Evolutionary conservation across 352 stramenopile species (phyloP), one percentile per base, ranked within the genome.

Genomic region (Pythium sp.): DNA sequence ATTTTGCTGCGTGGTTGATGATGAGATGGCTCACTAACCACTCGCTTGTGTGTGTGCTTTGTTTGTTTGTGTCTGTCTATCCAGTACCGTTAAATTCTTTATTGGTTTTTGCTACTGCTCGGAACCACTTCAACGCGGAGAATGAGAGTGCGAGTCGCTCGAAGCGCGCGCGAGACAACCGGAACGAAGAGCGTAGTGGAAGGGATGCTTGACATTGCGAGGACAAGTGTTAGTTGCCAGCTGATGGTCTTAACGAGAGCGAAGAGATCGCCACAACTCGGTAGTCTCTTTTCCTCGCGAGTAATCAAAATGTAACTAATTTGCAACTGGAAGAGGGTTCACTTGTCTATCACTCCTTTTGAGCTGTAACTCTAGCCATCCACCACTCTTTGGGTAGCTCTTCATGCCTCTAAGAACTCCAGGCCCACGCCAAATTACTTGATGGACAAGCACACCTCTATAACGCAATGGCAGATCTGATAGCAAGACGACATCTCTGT

Each of bases 41-140:
- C 26, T 14, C n/a, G 34, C 20, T 22, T 64, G 38, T 30, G 14
- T 65, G 32, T 24, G 24, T 41, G 55, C 46, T 62, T 5, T 70
- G 43, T 70, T 9, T n/a, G 9, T n/a, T 47, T 78, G 62, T 67
- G 46, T 69, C 1, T 67, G 46, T 69, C 1, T 18, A 71, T 36
- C 8, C 65, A 89, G 81, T 89, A 89, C 81, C 81, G 81, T 77
- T 89, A 89, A 89, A 81, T 78, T 68, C 72, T 57, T 81, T 82
- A 79, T 84, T 82, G 76, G 79, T 74, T 55, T 54, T 49, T 36
- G 70, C 75, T 63, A 72, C 30, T 53, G 62, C 65, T 72, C 24
- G 54, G n/a, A 24, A 51, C 43, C 43, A 51, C 59, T 28, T 56
- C 9, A 36, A 61, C 46, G 62, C 24, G 28, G 30, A 38, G n/a